Conservation (phyloP, 2,329 filamentous ascomycete species). For the Fusarium sp. region DNA sequence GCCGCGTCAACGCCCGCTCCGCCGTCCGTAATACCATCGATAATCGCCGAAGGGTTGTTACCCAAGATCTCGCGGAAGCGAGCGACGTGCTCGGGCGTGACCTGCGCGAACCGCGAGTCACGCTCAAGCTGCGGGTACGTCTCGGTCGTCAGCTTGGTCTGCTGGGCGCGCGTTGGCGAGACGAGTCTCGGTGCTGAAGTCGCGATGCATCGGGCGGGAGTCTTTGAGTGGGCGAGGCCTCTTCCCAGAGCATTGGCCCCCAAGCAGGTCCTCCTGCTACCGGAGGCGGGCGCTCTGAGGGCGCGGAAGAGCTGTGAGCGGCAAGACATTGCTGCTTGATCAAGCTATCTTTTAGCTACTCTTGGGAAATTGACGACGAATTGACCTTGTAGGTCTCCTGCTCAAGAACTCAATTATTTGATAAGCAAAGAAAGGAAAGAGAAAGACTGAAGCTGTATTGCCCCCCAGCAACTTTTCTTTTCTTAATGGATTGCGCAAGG, state of each 20-base stretch:
- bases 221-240: conserved; percentile 23
- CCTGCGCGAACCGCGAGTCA: conserved; percentile 79
- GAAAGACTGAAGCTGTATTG: conserved; percentile 12
- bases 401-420: conserved; percentile 8
- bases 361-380: conserved; percentile 12
- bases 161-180: conserved; percentile 42
- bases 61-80: conserved; percentile 88
- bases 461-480: conserved; percentile 36
- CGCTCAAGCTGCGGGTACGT: conserved; percentile 88
- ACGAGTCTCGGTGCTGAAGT: conserved; percentile 53
- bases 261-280: conserved; percentile 35
- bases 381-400: conserved; percentile 18
- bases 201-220: conserved; percentile 46
- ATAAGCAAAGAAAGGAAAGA: background rate
- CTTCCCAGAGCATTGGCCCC: conserved; percentile 18
- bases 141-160: conserved; percentile 82
- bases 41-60: conserved; percentile 78
- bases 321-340: conserved; percentile 42
- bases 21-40: conserved; percentile 84
- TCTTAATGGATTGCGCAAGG: conserved; percentile 22
- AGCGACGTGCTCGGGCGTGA: conserved; percentile 85
- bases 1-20: conserved; percentile 75
- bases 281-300: conserved; percentile 42
- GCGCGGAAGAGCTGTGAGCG: conserved; percentile 48
- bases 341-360: background rate